Percentiles rank a stretch among this genome's conserved stretches.
Conservation (phyloP, 208 protist genomes). For the Angomonas ambiguus region DNA sequence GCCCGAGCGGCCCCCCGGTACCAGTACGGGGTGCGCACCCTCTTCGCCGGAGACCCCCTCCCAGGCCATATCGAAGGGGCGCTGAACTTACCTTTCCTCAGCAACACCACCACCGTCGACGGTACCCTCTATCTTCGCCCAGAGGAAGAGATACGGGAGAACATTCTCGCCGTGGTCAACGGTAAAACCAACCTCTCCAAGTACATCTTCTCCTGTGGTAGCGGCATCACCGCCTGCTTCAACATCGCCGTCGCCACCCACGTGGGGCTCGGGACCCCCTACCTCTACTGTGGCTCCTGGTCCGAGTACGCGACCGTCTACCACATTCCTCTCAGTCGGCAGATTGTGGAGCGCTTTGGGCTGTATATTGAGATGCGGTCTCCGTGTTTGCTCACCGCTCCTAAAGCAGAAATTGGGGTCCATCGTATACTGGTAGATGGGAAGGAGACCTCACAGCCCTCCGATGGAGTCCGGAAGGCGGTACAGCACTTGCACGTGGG, state of each 20-base stretch:
- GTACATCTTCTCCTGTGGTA: conserved; percentile 79
- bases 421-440: conserved; percentile 34
- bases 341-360: conserved; percentile 41
- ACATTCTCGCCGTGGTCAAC: conserved; percentile 28
- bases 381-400: conserved; percentile 24
- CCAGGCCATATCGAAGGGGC: conserved; percentile 78
- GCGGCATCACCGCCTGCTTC: conserved; percentile 72
- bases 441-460: conserved; percentile 10
- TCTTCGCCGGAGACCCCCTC: conserved; percentile 35
- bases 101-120: conserved; percentile 18
- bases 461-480: conserved; percentile 26
- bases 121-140: conserved; percentile 27
- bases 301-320: conserved; percentile 64
- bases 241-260: conserved; percentile 64
- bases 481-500: conserved; percentile 51
- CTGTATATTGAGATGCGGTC: conserved; percentile 41
- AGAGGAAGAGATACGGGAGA: conserved; percentile 40
- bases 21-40: conserved; percentile 51
- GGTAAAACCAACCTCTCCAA: conserved; percentile 25
- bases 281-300: conserved; percentile 80
- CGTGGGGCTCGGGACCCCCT: conserved; percentile 56
- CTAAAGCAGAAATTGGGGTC: conserved; percentile 18
- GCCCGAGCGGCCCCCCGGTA: conserved; percentile 49
- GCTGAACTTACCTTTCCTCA: conserved; percentile 45
- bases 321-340: conserved; percentile 36